Base-by-base conservation (phyloP, 2,329 filamentous ascomycete genomes). In the Cordyceps militaris region DNA sequence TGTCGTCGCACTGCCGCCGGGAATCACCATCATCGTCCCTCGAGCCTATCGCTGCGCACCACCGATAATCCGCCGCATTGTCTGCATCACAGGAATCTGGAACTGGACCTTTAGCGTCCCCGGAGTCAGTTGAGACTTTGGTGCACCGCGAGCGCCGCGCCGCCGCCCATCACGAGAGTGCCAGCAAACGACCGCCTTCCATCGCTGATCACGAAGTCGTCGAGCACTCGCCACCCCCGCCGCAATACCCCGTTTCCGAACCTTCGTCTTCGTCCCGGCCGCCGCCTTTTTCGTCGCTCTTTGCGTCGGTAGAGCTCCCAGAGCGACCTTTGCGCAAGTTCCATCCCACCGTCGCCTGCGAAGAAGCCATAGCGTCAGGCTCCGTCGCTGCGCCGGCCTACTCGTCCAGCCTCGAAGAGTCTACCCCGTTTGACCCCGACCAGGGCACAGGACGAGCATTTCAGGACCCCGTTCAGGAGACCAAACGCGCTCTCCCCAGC, bases 401-500 rank as follows among this genome's bases (percentile, higher is more conserved):
- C 73, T 76, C 78, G 60, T 53, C 50, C 53, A 43, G 36, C 48
- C 72, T 76, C 21, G 65, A 71, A 54, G 70, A 71, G 46, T 67
- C 73, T 9, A 70, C 70, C 58, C 71, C 73, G 30, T 73, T 73
- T 49, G 69, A 71, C 32, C 63, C 69, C 9, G 67, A 70, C 56
- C 68, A 72, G 54, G 66, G 70, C 51, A 65, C 68, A 47, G 66
- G 72, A 28, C 67, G 67, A 57, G 73, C 70, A 40, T 76, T 79
- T 59, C 74, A 76, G 66, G 78, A 83, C 65, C 73, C 76, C 58
- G 74, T 80, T 62, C 83, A 84, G 63, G 90, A 95, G 70, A 93
- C 90, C 68, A 95, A 96, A 75, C 85, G 87, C 66, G 89, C 86
- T 53, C 85, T 95, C 67, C 87, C 89, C n/a, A 80, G 77, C 65